Conservation (phyloP, 2,329 filamentous ascomycete genomes). For the Fusarium nisikadoi region DNA sequence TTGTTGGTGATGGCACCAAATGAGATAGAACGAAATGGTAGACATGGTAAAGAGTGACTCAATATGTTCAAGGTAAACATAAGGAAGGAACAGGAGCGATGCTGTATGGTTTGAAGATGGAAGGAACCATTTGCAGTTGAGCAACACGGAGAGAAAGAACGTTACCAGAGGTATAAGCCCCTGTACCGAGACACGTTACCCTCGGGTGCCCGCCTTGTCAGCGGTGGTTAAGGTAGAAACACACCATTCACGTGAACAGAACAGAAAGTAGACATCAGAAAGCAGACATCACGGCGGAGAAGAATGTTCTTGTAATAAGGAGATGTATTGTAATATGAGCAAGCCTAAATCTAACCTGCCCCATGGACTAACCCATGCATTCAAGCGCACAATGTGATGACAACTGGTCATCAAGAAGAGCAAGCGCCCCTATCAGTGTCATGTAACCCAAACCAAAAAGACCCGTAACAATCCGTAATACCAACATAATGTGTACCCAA, state of each 20-base stretch:
- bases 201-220: not conserved
- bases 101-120: not conserved
- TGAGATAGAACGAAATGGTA: not conserved
- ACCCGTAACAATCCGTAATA: conserved; percentile 39
- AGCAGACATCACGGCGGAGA: not conserved
- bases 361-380: conserved; percentile 26
- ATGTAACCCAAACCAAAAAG: conserved; percentile 46
- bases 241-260: not conserved
- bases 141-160: not conserved
- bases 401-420: conserved; percentile 30
- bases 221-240: not conserved
- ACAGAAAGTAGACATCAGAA: not conserved
- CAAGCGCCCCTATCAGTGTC: conserved; percentile 33
- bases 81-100: not conserved
- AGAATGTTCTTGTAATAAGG: conserved; percentile 18
- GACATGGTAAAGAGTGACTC: not conserved
- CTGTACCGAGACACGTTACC: not conserved
- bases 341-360: conserved; percentile 16
- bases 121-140: conserved; percentile 13
- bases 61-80: not conserved
- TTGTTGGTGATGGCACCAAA: conserved; percentile 4
- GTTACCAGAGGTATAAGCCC: not conserved
- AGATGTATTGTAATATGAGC: conserved; percentile 35
- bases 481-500: conserved; percentile 42
- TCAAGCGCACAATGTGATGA: conserved; percentile 28